These are phyloP conservation scores for Xylaria sp. DNA, from an alignment of 2,329 filamentous ascomycete species.

Conservation along the genomic window DNA sequence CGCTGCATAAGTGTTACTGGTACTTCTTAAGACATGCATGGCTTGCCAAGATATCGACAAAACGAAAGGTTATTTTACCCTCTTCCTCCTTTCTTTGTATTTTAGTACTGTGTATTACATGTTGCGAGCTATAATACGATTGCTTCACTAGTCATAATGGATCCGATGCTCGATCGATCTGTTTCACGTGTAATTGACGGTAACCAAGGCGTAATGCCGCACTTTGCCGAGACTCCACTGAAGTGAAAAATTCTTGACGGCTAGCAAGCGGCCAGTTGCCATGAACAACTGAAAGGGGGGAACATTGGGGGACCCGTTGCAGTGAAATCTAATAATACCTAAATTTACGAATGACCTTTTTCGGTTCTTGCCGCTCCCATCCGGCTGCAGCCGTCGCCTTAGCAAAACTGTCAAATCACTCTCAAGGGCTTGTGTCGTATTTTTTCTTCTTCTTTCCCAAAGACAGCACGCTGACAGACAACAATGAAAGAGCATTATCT, in stretches of 20 bases:
- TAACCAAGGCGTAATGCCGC: constrained; percentile 39
- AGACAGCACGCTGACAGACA: not conserved
- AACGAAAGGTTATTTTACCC: not conserved
- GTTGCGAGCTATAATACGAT: not conserved
- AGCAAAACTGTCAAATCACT: constrained; percentile 3
- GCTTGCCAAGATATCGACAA: not conserved
- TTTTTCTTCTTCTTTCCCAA: not conserved
- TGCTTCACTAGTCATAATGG: not conserved
- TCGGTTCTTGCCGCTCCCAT: constrained; percentile 16
- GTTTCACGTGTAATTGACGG: constrained; percentile 5
- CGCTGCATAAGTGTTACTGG: not conserved
- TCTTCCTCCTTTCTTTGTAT: constrained; percentile 1
- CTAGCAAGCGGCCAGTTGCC: not conserved
- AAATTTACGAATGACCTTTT: constrained; percentile 9
- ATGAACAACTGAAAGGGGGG: not conserved
- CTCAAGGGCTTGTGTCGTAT: not conserved
- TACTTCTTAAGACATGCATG: not conserved
- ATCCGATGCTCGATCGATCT: constrained; percentile 26
- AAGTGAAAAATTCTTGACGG: constrained; percentile 34
- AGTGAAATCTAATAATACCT: constrained; percentile 9
- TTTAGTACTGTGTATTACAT: not conserved
- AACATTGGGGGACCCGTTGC: not conserved
- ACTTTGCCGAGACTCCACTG: constrained; percentile 44
- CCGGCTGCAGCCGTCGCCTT: constrained; percentile 22
- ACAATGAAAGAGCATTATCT: not conserved